These are phyloP conservation scores for Yarrowia osloensis DNA, from an alignment of 805 yeast genomes.

Conservation along the genomic window DNA sequence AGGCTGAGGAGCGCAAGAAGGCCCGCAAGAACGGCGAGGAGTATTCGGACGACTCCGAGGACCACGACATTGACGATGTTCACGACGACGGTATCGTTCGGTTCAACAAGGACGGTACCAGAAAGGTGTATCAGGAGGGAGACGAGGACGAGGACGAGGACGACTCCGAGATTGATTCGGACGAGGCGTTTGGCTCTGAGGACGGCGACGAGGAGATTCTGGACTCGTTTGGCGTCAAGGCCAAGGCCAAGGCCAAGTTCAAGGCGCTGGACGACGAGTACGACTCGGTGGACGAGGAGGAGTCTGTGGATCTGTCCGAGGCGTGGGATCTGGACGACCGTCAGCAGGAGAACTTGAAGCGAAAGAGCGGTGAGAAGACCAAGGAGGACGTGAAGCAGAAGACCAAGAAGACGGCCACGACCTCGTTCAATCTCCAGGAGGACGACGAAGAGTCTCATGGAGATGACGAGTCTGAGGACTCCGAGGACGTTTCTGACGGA, in stretches of 20 bases:
- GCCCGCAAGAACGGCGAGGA: conserved; percentile 3
- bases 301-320: conserved; percentile 75
- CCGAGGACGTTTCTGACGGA: not conserved
- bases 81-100: conserved; percentile 25
- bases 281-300: conserved; percentile 49
- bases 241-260: conserved; percentile 51
- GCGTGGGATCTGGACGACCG: conserved; percentile 83
- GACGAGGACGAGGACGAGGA: conserved; percentile 34
- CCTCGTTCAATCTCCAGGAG: conserved; percentile 19
- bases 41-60: conserved; percentile 25
- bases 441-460: conserved; percentile 34
- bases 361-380: conserved; percentile 33
- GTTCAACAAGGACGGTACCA: conserved; percentile 26
- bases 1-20: conserved; percentile 14
- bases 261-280: conserved; percentile 48
- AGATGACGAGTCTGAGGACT: conserved; percentile 36
- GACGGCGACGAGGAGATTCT: conserved; percentile 55
- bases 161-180: conserved; percentile 66
- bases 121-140: conserved; percentile 9
- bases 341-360: conserved; percentile 32
- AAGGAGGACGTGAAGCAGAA: conserved; percentile 20
- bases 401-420: not conserved
- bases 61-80: conserved; percentile 21
- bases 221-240: conserved; percentile 42
- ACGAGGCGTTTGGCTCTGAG: conserved; percentile 84